A percentile compares a stretch with the other conserved stretches of the same genome.
phyloP scores from a whole-genome alignment of 306 rosid species.

The Astragalus glycyphyllos region DNA sequence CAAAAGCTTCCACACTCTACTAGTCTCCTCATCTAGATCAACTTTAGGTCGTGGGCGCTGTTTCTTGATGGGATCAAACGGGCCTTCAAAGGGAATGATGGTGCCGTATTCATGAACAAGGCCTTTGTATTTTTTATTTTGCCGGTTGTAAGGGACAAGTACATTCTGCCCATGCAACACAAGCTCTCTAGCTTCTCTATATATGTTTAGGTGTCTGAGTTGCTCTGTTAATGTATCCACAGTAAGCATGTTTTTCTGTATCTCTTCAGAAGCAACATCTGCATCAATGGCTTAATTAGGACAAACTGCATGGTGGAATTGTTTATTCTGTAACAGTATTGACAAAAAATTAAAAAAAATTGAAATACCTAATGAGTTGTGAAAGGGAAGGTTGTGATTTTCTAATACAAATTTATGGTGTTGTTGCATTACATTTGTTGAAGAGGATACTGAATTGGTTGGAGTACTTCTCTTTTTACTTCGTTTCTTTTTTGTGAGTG shows the following conservation, averaged over 20 bases:
- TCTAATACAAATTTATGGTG: conserved; percentile 40
- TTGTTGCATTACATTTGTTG: conserved; percentile 45
- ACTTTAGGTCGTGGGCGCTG: conserved; percentile 84
- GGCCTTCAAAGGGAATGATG: conserved; percentile 61
- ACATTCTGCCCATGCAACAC: conserved; percentile 56
- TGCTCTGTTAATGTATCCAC: conserved; percentile 60
- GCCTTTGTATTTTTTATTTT: conserved; percentile 54
- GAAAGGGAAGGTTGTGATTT: conserved; percentile 39
- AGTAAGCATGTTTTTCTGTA: conserved; percentile 38
- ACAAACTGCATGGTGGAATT: conserved; percentile 27
- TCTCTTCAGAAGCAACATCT: conserved; percentile 51
- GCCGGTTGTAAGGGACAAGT: conserved; percentile 56
- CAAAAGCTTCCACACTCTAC: conserved; percentile 94
- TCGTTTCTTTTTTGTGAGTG: conserved; percentile 68
- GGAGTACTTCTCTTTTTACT: conserved; percentile 55
- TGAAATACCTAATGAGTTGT: conserved; percentile 60
- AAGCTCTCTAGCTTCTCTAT: conserved; percentile 56
- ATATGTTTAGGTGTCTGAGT: conserved; percentile 58
- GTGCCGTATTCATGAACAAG: conserved; percentile 61
- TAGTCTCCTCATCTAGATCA: conserved; percentile 90
- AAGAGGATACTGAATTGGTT: conserved; percentile 45
- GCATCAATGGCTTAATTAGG: conserved; percentile 45
- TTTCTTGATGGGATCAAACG: conserved; percentile 69
- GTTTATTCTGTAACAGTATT: conserved; percentile 34
- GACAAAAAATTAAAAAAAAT: background rate